phyloP scores from a whole-genome alignment of 2,329 filamentous ascomycete genomes.

The Penicillium sp. region DNA sequence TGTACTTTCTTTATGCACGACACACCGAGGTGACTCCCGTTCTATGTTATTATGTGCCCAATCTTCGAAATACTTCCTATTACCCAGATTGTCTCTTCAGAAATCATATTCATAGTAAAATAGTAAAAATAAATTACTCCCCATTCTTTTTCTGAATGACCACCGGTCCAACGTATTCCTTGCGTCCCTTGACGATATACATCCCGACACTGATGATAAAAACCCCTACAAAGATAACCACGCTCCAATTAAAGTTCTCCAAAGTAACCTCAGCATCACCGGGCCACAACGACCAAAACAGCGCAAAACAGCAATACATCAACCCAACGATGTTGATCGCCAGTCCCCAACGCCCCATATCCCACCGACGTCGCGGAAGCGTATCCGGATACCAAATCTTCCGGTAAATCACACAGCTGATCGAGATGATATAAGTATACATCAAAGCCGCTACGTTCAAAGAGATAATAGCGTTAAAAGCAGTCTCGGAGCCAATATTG shows the following conservation, averaged over 20 bases:
- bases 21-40: too few species aligned
- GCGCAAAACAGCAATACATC: slow-evolving; percentile 45
- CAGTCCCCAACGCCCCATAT: slow-evolving; percentile 46
- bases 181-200: slow-evolving; percentile 35
- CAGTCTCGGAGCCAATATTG: slow-evolving; percentile 52
- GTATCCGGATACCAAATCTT: slow-evolving; percentile 38
- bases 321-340: slow-evolving; percentile 47
- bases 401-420: slow-evolving; percentile 46
- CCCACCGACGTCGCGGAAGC: slow-evolving; percentile 44
- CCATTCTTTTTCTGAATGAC: too few species aligned
- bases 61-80: too few species aligned
- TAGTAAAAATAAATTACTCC: too few species aligned
- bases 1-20: too few species aligned
- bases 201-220: slow-evolving; percentile 43
- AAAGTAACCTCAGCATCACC: slow-evolving; percentile 36
- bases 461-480: slow-evolving; percentile 54
- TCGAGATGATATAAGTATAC: slow-evolving; percentile 52
- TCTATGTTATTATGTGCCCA: too few species aligned
- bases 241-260: slow-evolving; percentile 52
- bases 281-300: slow-evolving; percentile 52
- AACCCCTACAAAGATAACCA: slow-evolving; percentile 45
- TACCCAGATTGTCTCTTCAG: too few species aligned
- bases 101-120: too few species aligned
- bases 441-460: slow-evolving; percentile 50
- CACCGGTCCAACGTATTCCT: slow-evolving; percentile 30